Conservation (phyloP, 192 early-diverging fungal species). For the Backusella liffmaniae region DNA sequence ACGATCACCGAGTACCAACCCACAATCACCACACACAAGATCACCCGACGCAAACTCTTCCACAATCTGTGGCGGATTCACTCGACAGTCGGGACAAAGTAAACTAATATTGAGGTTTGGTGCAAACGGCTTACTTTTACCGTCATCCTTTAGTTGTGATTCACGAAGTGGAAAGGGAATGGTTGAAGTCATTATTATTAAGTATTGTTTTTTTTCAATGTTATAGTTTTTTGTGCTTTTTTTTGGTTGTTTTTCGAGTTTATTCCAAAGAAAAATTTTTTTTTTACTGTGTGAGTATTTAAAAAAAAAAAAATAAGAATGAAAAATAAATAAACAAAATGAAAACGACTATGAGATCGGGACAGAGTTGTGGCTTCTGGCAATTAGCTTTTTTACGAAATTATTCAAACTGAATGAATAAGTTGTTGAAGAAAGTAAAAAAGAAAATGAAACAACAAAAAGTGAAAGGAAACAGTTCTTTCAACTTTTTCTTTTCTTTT, state of each 20-base stretch:
- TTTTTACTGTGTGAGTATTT: not conserved
- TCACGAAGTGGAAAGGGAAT: conserved; percentile 24
- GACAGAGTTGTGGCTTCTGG: not conserved
- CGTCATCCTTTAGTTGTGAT: conserved; percentile 11
- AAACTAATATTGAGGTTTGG: conserved; percentile 57
- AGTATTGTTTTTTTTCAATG: not conserved
- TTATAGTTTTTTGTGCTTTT: not conserved
- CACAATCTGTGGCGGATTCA: conserved; percentile 78
- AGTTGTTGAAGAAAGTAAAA: not conserved
- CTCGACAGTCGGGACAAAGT: conserved; percentile 77
- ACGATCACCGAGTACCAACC: conserved; percentile 80
- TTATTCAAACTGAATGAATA: not conserved
- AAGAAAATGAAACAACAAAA: not conserved
- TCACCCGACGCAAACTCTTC: conserved; percentile 91
- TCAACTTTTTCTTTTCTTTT: not conserved
- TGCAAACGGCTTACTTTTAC: conserved; percentile 5
- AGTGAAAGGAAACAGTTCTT: not conserved
- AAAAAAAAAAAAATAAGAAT: not conserved
- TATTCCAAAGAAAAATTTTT: not conserved
- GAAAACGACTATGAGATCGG: not conserved
- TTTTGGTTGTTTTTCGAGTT: not conserved
- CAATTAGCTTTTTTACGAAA: not conserved
- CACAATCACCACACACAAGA: conserved; percentile 91
- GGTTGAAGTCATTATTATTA: not conserved
- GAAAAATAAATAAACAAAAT: not conserved